Percentiles rank a stretch among this genome's conserved stretches.
Evolutionary conservation across 345 rosid genomes (phyloP).

Genomic region (Ceriops tagal): DNA sequence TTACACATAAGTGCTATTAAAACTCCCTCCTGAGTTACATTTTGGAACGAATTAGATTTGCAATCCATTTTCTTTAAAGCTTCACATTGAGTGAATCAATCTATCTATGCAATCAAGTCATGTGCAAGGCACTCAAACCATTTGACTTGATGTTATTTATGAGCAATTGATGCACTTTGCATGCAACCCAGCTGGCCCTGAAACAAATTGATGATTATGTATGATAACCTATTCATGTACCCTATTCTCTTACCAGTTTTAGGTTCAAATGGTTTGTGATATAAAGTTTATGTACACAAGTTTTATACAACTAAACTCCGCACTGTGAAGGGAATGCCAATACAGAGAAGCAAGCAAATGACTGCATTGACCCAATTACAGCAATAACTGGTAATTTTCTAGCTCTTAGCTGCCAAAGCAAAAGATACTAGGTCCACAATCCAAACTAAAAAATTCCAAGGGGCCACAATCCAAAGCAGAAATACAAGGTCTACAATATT

Average conservation of each 20-base stretch:
- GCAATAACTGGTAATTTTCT: neutral
- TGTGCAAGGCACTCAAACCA: neutral
- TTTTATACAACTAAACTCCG: neutral
- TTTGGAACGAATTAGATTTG: neutral
- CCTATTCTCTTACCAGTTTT: too few relatives aligned
- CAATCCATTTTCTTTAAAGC: neutral
- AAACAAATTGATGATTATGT: too few relatives aligned
- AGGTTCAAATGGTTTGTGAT: neutral
- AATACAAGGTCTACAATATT: neutral
- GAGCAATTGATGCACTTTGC: too few relatives aligned
- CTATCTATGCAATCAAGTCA: neutral
- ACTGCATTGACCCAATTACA: neutral
- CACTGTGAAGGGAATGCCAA: neutral
- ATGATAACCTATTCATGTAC: too few relatives aligned
- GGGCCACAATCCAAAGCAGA: neutral
- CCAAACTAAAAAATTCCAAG: too few relatives aligned
- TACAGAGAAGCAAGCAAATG: constrained; percentile 1
- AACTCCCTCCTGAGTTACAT: neutral
- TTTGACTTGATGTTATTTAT: neutral
- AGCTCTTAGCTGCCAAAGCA: neutral
- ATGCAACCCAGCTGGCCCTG: too few relatives aligned
- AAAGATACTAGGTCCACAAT: too few relatives aligned
- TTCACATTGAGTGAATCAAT: neutral
- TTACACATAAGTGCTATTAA: neutral
- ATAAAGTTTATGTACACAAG: neutral